Evolutionary conservation across 306 rosid species (phyloP).

Genomic region (Prinsepia uniflora): DNA sequence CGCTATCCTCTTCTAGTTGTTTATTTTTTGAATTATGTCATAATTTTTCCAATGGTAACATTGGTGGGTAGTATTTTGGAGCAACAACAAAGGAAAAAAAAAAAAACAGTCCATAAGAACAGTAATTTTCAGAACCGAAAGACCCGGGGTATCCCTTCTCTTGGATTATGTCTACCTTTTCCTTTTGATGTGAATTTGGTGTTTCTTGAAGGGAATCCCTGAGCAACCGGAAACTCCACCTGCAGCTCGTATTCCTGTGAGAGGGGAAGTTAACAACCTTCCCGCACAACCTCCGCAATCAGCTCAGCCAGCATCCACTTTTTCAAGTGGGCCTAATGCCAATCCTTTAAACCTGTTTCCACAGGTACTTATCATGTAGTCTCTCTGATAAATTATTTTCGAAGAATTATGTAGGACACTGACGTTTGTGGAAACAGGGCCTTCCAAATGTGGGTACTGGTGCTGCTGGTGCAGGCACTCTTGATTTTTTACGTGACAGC

Average conservation of each 20-base stretch:
- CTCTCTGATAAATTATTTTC: background rate
- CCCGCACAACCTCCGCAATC: constrained; percentile 56
- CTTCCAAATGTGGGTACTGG: constrained; percentile 68
- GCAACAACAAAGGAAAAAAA: background rate
- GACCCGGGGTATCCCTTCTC: background rate
- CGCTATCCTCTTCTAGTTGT: background rate
- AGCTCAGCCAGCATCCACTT: constrained; percentile 56
- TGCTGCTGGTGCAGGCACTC: constrained; percentile 66
- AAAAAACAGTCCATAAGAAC: too few species aligned
- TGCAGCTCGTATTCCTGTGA: constrained; percentile 46
- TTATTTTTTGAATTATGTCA: background rate
- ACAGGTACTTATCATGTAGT: constrained; percentile 44
- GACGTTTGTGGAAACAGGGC: constrained; percentile 50
- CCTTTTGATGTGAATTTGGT: background rate
- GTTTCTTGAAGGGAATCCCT: constrained; percentile 72
- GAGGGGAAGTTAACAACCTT: constrained; percentile 44
- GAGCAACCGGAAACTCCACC: constrained; percentile 82
- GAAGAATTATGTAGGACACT: constrained; percentile 8
- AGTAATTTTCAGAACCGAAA: background rate
- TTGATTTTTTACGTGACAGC: constrained; percentile 88
- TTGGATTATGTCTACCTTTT: background rate
- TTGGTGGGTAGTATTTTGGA: background rate
- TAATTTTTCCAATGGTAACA: background rate
- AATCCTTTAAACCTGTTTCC: constrained; percentile 93
- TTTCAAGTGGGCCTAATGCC: constrained; percentile 81